Base-by-base conservation (phyloP, 164 flowering plant genomes). In the Malania oleifera region DNA sequence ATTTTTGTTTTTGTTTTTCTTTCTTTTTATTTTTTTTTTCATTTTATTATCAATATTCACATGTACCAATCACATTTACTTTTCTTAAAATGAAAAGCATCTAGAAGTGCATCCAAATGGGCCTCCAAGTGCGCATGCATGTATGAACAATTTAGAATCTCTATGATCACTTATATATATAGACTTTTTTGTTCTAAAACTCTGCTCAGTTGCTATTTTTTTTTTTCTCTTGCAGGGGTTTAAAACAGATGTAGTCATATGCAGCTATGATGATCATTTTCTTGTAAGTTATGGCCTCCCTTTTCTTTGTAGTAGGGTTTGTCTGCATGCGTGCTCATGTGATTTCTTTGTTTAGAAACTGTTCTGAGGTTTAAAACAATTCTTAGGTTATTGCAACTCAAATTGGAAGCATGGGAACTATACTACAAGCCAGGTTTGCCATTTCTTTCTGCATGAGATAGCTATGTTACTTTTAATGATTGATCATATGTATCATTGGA, bases 341-440 rank as follows among this genome's bases (percentile, higher is more conserved):
- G 28, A n/a, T 29, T 27, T 51, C 27, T 17, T 22, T 35, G 4
- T 22, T 26, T 13, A n/a, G n/a, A n/a, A n/a, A 35, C 38, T 29
- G 0, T 51, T 66, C 39, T 69, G 17, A 58, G 56, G 34, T 49
- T 59, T 18, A 14, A 34, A 14, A 22, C 14, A 52, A 14, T 38
- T 65, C 58, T 57, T 75, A 91, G 98, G 87, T 91, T 14, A 71
- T 87, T 48, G 98, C 76, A 19, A 83, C 91, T 60, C 96, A 89
- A 70, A 84, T 91, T 38, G 96, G 93, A 71, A 78, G 82, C 34
- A 86, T 89, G 98, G 95, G 98, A 52, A 87, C 96, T 18, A 80
- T 89, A 40, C 59, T 91, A 59, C 86, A 89, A 48, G 96, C 96
- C 61, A 91, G 96, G 96, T 90, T 2, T 60, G 70, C n/a, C 12